Base-by-base conservation (phyloP, 2,329 filamentous ascomycete species). In the Botrytis fabae region DNA sequence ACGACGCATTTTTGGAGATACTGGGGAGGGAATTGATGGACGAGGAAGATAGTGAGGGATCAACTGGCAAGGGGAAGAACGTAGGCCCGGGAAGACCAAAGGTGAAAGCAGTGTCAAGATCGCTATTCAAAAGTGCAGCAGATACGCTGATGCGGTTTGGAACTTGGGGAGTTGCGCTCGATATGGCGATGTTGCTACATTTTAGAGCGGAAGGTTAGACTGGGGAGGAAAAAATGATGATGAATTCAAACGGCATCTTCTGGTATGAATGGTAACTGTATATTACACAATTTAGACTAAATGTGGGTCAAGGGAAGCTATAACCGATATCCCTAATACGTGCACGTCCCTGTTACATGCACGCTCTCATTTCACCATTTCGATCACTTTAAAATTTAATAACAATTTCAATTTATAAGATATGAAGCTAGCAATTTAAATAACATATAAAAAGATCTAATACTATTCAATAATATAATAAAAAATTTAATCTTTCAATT, bases 121-220 rank as follows among this genome's bases (percentile, higher is more conserved):
- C 77, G 0, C 40, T 79, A 48, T 76, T 78, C 28, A 76, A 74
- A 51, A 77, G 71, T 75, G 77, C 75, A 5, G 76, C 78, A 20
- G 77, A 79, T 70, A 76, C 76, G 61, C 46, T 78, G 51, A 78
- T 72, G 35, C 63, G 70, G 14, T 59, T 76, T 46, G 76, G 75
- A 2, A 79, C 77, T 68, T 79, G 76, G 77, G 76, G 75, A 48
- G 74, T 73, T 3, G 71, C 75, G 44, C 62, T 78, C 51, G 77
- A 77, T 72, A 54, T 78, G 71, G 77, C 77, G 16, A 51, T 77
- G 48, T 59, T 77, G 48, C 51, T 78, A 63, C 74, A 76, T 64
- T 70, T 73, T 44, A 71, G 75, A 42, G 74, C 75, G 28, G 75
- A 79, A 65, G 73, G 75, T 60, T 75, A 59, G 73, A 5, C 9